Base-by-base conservation (phyloP, 1,139 yeast species). In the Yamadazyma siamensis region DNA sequence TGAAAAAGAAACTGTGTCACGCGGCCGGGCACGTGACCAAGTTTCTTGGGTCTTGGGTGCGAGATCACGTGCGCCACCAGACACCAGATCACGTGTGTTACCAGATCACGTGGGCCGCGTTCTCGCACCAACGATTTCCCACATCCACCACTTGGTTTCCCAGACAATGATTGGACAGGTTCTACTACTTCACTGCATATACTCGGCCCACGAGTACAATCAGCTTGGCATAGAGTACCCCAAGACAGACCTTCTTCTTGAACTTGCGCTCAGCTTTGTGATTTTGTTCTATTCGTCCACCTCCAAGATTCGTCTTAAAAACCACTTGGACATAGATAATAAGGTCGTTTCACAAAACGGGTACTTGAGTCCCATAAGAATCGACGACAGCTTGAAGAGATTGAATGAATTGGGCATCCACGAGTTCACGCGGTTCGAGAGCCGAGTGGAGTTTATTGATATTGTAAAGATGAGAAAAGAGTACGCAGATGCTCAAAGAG, bases 121-220 rank as follows among this genome's bases (percentile, higher is more conserved):
- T n/a, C n/a, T n/a, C n/a, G n/a, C n/a, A n/a, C n/a, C n/a, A n/a
- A n/a, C n/a, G n/a, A n/a, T n/a, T n/a, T n/a, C n/a, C n/a, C n/a
- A n/a, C n/a, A n/a, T n/a, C n/a, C n/a, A n/a, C n/a, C n/a, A n/a
- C n/a, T n/a, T n/a, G n/a, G n/a, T n/a, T n/a, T n/a, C n/a, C n/a
- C n/a, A n/a, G n/a, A 17, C 32, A 10, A 38, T 55, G 13, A 27
- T 63, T 3, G 74, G 75, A 2, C 31, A 47, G n/a, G 30, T 58
- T 13, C 43, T 68, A 11, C 51, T 70, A 21, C 27, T 56, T 9
- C 79, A 75, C 44, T 61, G 77, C 3, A 75, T 71, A 3, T 74
- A 71, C 41, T 73, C 79, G 9, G 62, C 77, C 1, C 66, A 65
- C 43, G 78, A 74, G 42, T 61, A 65, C 47, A 72, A 69, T 36